Evolutionary conservation across 768 basidiomycete species (phyloP), one percentile per base, ranked within the genome.

Genomic region (Termitomyces sp.): DNA sequence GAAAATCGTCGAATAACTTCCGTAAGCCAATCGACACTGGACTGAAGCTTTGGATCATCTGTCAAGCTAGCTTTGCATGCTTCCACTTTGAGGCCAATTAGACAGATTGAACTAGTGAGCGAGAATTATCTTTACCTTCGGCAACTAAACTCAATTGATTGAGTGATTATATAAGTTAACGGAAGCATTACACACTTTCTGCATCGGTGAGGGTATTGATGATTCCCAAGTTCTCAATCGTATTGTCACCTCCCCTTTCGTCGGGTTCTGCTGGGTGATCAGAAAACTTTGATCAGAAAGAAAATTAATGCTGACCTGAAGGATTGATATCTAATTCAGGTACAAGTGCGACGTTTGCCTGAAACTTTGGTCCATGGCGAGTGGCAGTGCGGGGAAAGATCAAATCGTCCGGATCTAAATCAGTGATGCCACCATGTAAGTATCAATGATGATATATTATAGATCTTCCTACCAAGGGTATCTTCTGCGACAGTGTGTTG

Each of bases 371-470:
- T 16, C 95, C 94, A 37, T 93, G 82, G n/a, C 95, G 87, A 24
- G 92, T 95, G 7, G 92, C 89, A 14, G 93, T 88, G 57, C 94
- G 88, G 58, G 96, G 95, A 71, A 95, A 98, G 69, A 98, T 96
- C 58, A 94, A 84, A 75, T 99, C 96, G 71, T 99, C 94, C 47
- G 93, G 86, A 79, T 98, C 96, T 95, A 71, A 62, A 40, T 43
- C 49, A 18, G n/a, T 9, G 7, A 13, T n/a, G n/a, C n/a, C 10
- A n/a, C 18, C 56, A 51, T 59, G 18, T 22, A 54, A 37, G 12
- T 27, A 27, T 44, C 48, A 59, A 54, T 36, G 53, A 56, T 60
- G 42, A 61, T 3, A 61, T n/a, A n/a, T n/a, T n/a, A n/a, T 55
- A 40, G 60, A 56, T 5, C 59, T 42, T 70, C 82, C 66, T 65